Evolutionary conservation across 2,329 filamentous ascomycete genomes (phyloP), one percentile per base, ranked within the genome.

Genomic region (Penicillium sclerotiorum): DNA sequence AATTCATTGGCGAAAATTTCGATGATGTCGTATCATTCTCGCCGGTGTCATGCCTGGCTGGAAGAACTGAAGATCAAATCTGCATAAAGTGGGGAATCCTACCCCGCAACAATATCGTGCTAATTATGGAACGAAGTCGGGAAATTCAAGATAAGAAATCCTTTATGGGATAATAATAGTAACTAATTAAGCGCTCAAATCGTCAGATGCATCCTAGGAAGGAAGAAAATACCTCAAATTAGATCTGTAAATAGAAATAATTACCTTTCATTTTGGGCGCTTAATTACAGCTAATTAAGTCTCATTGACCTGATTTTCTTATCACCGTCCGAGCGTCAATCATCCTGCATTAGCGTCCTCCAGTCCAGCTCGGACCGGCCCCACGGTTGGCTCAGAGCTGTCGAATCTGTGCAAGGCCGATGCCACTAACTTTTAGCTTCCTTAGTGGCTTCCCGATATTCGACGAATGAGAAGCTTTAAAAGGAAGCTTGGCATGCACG

Each of bases 351-450:
- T 39, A 41, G 45, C 35, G 30, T 42, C 44, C 46, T 33, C 38
- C 23, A 32, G 18, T 36, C 28, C 42, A 52, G 50, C 47, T 48
- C 43, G 52, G 45, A 21, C 47, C 40, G 47, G 37, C 20, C 42
- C 38, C 80, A 80, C 73, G 74, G 76, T 58, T 82, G 67, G 87
- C 85, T 65, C 93, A n/a, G 35, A 32, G 20, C 22, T 47, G 25
- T 21, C 36, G 3, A 28, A 25, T 39, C 44, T 39, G 44, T 27
- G 23, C 23, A 15, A 28, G 5, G 8, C 25, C 15, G 41, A 30
- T 40, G 37, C 13, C 41, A 47, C 47, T 38, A 37, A 36, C 25
- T 23, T 40, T 40, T 40, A 40, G 37, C 15, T 21, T 23, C 37
- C 3, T 23, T 40, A 23, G 20, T 40, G 41, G 41, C 27, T 35